Evolutionary conservation across 768 basidiomycete genomes (phyloP).

Genomic region (Boletus sp.): DNA sequence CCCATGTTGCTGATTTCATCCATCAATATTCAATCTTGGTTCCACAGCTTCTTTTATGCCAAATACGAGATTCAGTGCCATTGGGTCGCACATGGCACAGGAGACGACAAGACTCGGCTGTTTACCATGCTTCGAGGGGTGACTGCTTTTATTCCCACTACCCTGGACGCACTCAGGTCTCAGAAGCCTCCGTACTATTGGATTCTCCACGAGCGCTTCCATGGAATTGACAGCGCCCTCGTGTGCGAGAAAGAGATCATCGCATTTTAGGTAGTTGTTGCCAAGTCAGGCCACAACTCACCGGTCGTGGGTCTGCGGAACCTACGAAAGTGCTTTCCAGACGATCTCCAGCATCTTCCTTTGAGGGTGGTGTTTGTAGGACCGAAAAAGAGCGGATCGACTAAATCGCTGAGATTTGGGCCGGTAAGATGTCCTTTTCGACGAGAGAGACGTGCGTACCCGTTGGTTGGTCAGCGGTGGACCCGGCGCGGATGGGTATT

Average conservation of each 20-base stretch:
- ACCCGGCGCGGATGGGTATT: background rate
- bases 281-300: too few species aligned
- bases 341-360: background rate
- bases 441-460: rapidly evolving
- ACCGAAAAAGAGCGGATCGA: too few species aligned
- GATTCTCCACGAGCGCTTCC: background rate
- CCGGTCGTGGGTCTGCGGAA: background rate
- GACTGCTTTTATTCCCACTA: too few species aligned
- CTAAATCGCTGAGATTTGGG: background rate
- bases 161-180: too few species aligned
- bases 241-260: background rate
- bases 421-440: too few species aligned
- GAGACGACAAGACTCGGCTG: too few species aligned
- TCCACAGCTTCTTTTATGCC: too few species aligned
- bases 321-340: background rate
- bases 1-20: too few species aligned
- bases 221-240: background rate
- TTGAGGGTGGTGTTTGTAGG: background rate
- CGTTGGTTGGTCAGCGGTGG: background rate
- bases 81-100: too few species aligned
- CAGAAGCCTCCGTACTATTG: background rate
- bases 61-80: too few species aligned
- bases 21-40: too few species aligned
- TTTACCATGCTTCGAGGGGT: too few species aligned
- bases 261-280: background rate